A percentile compares a stretch with the other conserved stretches of the same genome.
phyloP scores from a whole-genome alignment of 805 yeast genomes.

The Metschnikowia proteae region DNA sequence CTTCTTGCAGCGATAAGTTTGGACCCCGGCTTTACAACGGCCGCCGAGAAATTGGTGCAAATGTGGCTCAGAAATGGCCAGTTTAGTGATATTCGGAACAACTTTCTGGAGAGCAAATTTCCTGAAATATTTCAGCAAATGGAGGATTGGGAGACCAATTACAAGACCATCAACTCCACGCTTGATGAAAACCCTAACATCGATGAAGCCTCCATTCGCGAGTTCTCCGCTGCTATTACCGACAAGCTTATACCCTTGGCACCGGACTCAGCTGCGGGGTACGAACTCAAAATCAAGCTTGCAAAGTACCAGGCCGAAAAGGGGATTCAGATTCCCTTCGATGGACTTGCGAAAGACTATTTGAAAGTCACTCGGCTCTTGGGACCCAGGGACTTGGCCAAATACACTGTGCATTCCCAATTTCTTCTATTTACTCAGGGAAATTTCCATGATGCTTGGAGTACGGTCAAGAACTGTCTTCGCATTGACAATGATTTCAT shows the following conservation, averaged over 20 bases:
- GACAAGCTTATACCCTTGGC: constrained; percentile 27
- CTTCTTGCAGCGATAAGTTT: constrained; percentile 46
- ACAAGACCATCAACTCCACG: constrained; percentile 10
- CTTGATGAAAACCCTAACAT: constrained; percentile 9
- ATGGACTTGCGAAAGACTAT: constrained; percentile 19
- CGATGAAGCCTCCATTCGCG: constrained; percentile 1
- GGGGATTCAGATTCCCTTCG: background rate
- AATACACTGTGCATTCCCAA: constrained; percentile 26
- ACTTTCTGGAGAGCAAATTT: constrained; percentile 11
- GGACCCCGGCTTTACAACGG: constrained; percentile 42
- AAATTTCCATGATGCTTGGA: constrained; percentile 50
- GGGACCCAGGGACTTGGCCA: constrained; percentile 24
- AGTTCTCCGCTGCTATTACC: background rate
- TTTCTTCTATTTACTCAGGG: constrained; percentile 46
- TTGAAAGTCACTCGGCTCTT: constrained; percentile 25
- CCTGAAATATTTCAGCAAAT: constrained; percentile 16
- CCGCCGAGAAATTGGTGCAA: constrained; percentile 47
- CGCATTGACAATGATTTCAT: constrained; percentile 71
- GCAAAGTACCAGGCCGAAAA: constrained; percentile 4
- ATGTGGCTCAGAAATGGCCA: constrained; percentile 52
- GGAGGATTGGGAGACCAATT: constrained; percentile 17
- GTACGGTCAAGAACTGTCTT: constrained; percentile 61
- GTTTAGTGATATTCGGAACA: constrained; percentile 28
- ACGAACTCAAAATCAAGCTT: constrained; percentile 32
- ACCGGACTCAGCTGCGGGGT: constrained; percentile 39